Conservation (phyloP, 768 basidiomycete genomes). For the Tulasnella sp. region DNA sequence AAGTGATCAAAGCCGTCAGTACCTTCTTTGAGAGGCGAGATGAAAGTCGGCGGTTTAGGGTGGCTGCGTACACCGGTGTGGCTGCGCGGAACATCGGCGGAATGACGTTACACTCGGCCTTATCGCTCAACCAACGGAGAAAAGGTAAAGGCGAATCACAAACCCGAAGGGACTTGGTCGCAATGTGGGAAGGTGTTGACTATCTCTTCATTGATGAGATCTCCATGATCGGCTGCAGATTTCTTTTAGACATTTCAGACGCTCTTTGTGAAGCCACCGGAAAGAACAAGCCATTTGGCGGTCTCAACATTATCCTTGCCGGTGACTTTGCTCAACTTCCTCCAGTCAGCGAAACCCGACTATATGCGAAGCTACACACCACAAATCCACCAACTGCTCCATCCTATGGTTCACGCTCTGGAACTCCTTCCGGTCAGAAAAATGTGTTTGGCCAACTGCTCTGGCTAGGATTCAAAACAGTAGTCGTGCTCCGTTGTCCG, state of each 20-base stretch:
- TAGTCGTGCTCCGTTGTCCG: not conserved
- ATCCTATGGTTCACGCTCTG: too few species aligned
- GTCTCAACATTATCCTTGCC: not conserved
- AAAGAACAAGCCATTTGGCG: not conserved
- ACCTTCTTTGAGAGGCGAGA: not conserved
- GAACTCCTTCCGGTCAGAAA: too few species aligned
- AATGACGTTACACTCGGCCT: conserved; percentile 24
- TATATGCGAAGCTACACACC: not conserved
- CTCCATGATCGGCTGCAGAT: conserved; percentile 23
- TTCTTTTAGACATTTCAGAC: not conserved
- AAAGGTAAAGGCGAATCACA: conserved; percentile 13
- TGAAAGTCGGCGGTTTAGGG: not conserved
- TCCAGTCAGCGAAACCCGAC: not conserved
- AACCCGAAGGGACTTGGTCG: not conserved
- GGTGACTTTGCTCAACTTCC: not conserved
- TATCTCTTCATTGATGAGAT: conserved; percentile 29
- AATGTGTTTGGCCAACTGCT: not conserved
- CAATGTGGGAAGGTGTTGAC: conserved; percentile 29
- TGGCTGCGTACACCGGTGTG: conserved; percentile 29
- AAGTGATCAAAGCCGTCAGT: not conserved
- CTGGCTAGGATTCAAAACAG: not conserved
- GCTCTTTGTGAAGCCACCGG: not conserved
- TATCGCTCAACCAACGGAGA: conserved; percentile 20
- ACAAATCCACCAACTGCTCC: too few species aligned
- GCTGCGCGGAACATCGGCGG: conserved; percentile 29